These are phyloP conservation scores for Diplodia seriata DNA, from an alignment of 2,329 filamentous ascomycete species.

Conservation along the genomic window DNA sequence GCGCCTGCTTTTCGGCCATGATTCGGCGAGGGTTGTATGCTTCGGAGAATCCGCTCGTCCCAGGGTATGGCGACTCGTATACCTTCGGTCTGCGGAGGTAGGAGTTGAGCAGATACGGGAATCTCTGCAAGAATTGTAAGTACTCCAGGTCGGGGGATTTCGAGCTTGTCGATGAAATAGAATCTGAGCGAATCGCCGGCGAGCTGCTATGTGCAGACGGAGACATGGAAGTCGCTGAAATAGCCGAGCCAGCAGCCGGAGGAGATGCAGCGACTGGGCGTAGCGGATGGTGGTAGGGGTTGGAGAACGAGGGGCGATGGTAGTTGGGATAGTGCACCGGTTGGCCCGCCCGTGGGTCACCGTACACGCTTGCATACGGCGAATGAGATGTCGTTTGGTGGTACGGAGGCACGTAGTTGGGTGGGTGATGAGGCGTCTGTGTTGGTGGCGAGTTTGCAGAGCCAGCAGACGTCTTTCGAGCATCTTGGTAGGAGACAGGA, in stretches of 20 bases:
- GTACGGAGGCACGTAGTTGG: conserved; percentile 19
- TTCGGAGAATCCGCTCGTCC: conserved; percentile 29
- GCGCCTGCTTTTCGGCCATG: conserved; percentile 9
- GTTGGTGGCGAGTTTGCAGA: conserved; percentile 2
- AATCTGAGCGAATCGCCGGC: conserved; percentile 16
- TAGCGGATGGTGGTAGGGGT: neutral
- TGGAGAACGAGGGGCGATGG: conserved; percentile 27
- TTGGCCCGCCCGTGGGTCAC: neutral
- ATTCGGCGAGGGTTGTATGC: conserved; percentile 27
- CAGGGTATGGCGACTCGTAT: conserved; percentile 55
- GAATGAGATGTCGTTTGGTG: conserved; percentile 19
- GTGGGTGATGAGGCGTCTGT: neutral
- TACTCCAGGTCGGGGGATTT: conserved; percentile 41
- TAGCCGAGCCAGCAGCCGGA: neutral
- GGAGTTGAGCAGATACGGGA: conserved; percentile 55
- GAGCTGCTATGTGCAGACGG: conserved; percentile 16
- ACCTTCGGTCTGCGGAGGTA: conserved; percentile 54
- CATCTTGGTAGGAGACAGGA: neutral
- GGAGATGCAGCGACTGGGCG: conserved; percentile 2
- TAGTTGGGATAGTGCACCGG: conserved; percentile 26
- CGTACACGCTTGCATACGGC: conserved; percentile 5
- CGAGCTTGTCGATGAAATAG: conserved; percentile 12
- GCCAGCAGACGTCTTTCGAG: conserved; percentile 13
- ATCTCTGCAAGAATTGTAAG: conserved; percentile 52
- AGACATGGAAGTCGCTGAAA: conserved; percentile 18